Evolutionary conservation across 2,329 filamentous ascomycete species (phyloP).

Genomic region (Colletotrichum phormii): DNA sequence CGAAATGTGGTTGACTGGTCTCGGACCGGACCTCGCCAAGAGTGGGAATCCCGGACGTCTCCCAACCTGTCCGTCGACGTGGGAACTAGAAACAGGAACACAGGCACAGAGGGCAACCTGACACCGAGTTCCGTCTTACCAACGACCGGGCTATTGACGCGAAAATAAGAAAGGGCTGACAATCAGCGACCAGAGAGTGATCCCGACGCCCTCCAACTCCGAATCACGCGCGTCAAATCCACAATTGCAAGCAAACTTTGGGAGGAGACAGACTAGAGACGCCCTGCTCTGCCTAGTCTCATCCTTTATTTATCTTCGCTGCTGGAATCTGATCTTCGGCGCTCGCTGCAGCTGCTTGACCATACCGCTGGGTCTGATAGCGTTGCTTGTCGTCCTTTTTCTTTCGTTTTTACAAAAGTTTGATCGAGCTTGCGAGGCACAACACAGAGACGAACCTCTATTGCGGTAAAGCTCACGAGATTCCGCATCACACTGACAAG

Average conservation of each 20-base stretch:
- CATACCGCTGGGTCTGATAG: constrained; percentile 5
- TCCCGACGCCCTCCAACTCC: background rate
- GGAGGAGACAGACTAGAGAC: background rate
- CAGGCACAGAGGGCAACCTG: background rate
- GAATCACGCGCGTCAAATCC: background rate
- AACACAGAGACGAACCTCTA: background rate
- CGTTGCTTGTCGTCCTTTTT: background rate
- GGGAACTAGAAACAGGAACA: background rate
- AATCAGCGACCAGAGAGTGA: background rate
- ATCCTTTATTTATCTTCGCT: background rate
- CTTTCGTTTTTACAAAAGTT: background rate
- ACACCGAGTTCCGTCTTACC: background rate
- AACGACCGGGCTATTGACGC: background rate
- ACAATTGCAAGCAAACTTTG: background rate
- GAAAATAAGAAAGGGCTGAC: background rate
- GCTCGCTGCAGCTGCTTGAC: background rate
- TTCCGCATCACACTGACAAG: background rate
- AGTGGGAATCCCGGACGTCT: background rate
- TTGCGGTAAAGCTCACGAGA: background rate
- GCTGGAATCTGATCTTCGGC: constrained; percentile 15
- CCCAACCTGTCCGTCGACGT: constrained; percentile 1
- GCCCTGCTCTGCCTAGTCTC: constrained; percentile 1
- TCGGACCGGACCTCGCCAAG: constrained; percentile 12
- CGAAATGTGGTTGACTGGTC: background rate
- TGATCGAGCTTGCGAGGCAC: background rate